Evolutionary conservation across 345 rosid species (phyloP).

Genomic region (Raphanus raphanistrum): DNA sequence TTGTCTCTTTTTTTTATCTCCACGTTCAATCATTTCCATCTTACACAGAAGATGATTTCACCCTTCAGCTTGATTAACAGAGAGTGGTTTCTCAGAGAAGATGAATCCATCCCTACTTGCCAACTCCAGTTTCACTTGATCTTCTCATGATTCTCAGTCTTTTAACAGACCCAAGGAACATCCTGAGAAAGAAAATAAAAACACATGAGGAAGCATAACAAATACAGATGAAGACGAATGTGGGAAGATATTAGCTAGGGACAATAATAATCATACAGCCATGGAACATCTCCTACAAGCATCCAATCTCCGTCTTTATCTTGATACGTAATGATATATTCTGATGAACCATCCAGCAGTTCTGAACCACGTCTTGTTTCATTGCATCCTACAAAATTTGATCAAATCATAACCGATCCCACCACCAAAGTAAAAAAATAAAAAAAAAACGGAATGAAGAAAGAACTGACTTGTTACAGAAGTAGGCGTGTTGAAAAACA

Average conservation of each 20-base stretch:
- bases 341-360: constrained; percentile 67
- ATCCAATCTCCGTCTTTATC: constrained; percentile 98
- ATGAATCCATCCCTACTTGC: constrained; percentile 33
- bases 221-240: not conserved
- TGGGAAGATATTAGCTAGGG: not conserved
- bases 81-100: not conserved
- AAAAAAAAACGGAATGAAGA: not conserved
- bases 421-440: not conserved
- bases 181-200: constrained; percentile 44
- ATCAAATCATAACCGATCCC: constrained; percentile 4
- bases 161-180: constrained; percentile 74
- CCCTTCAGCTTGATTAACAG: not conserved
- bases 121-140: constrained; percentile 59
- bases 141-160: constrained; percentile 85
- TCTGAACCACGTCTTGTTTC: constrained; percentile 36
- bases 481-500: constrained; percentile 56
- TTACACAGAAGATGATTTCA: not conserved
- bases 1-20: constrained; percentile 12
- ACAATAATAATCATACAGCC: constrained; percentile 56
- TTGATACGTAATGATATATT: constrained; percentile 74
- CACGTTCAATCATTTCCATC: constrained; percentile 20
- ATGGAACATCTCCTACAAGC: constrained; percentile 98
- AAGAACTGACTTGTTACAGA: constrained; percentile 29
- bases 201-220: not conserved
- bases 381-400: constrained; percentile 15